Conservation (phyloP, 331 rosid species). For the Telfairia occidentalis region DNA sequence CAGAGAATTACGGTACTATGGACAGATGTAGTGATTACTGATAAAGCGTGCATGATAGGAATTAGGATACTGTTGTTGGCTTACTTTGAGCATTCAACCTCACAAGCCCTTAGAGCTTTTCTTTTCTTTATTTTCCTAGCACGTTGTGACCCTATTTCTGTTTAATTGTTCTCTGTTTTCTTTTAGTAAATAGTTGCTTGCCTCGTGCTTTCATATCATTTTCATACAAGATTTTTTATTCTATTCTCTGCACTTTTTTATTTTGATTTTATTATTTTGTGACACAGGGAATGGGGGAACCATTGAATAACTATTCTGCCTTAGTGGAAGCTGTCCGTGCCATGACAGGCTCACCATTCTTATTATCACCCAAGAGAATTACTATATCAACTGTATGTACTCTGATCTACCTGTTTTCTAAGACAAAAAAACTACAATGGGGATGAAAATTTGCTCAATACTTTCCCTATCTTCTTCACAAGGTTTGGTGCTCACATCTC, state of each 20-base stretch:
- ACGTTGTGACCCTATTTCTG: background rate
- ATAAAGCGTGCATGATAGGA: background rate
- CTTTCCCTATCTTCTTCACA: background rate
- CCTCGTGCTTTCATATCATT: background rate
- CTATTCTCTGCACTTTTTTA: background rate
- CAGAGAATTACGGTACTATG: background rate
- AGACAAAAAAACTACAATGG: background rate
- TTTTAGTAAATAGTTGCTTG: background rate
- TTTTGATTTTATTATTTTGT: conserved; percentile 11
- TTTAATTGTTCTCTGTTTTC: background rate
- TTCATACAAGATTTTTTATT: background rate
- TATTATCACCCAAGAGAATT: conserved; percentile 58
- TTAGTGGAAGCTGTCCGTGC: conserved; percentile 65
- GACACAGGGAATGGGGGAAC: conserved; percentile 90
- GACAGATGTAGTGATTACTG: background rate
- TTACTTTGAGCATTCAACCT: background rate
- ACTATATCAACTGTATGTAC: conserved; percentile 70
- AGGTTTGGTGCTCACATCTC: background rate
- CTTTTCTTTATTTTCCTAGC: background rate
- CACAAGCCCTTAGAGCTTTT: background rate
- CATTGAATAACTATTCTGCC: conserved; percentile 70
- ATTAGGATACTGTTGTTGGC: background rate
- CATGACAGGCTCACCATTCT: conserved; percentile 79
- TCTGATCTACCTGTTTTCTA: background rate
- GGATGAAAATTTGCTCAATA: background rate